Conservation (phyloP, 768 basidiomycete genomes). For the Phylloporus sp. region DNA sequence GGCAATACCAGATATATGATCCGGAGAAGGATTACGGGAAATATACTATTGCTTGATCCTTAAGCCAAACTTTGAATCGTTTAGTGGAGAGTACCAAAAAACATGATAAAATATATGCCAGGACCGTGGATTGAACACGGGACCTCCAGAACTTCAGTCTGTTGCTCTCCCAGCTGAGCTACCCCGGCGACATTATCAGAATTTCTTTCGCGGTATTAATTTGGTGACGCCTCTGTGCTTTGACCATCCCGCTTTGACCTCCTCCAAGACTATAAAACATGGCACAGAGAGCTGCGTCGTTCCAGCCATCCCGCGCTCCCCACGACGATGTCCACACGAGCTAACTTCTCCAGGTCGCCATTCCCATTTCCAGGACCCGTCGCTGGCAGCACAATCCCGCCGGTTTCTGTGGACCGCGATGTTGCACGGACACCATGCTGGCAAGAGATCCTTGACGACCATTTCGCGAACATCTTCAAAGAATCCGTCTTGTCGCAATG, state of each 20-base stretch:
- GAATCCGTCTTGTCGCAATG: slow-evolving; percentile 2
- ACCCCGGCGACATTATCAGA: slow-evolving; percentile 40
- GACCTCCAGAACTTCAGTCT: slow-evolving; percentile 56
- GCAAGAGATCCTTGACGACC: slow-evolving; percentile 13
- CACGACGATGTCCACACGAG: background rate
- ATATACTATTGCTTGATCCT: slow-evolving; percentile 64
- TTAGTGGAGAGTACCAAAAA: background rate
- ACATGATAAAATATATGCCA: slow-evolving; percentile 32
- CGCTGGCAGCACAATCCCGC: background rate
- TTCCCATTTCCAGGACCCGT: background rate
- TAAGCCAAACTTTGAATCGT: background rate
- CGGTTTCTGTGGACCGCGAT: background rate
- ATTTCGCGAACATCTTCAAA: slow-evolving; percentile 13
- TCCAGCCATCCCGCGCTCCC: background rate
- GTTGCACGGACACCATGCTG: slow-evolving; percentile 2
- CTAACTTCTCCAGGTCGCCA: background rate
- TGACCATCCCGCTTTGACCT: slow-evolving; percentile 3
- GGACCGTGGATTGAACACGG: slow-evolving; percentile 53
- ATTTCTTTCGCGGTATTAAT: too few relatives aligned
- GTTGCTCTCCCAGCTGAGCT: slow-evolving; percentile 75
- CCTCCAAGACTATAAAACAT: slow-evolving; percentile 5
- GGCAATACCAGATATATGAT: slow-evolving; percentile 66
- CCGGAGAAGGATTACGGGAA: slow-evolving; percentile 92
- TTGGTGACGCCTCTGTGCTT: too few relatives aligned
- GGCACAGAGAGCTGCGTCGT: background rate